Evolutionary conservation across 2,329 filamentous ascomycete species (phyloP).

Genomic region (Xylariaceae sp.): DNA sequence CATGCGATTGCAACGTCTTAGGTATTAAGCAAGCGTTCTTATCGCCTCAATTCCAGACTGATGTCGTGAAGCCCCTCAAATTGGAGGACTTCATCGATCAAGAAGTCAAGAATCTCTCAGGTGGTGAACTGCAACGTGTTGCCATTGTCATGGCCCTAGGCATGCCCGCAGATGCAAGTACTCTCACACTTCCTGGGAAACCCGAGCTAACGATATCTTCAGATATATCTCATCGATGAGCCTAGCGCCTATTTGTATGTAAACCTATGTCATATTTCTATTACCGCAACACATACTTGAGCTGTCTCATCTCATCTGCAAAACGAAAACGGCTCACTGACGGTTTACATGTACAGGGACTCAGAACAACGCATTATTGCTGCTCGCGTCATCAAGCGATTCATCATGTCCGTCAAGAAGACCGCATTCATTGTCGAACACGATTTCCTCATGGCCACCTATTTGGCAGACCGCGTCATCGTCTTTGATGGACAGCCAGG

Average conservation of each 20-base stretch:
- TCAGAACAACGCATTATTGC: constrained; percentile 99
- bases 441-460: constrained; percentile 95
- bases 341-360: constrained; percentile 45
- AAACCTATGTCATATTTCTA: background rate
- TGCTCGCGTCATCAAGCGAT: constrained; percentile 96
- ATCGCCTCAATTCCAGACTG: constrained; percentile 97
- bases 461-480: constrained; percentile 84
- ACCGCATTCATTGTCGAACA: constrained; percentile 99
- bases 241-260: constrained; percentile 74
- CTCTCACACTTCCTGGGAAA: background rate
- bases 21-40: constrained; percentile 91
- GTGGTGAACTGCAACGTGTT: constrained; percentile 98
- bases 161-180: constrained; percentile 70
- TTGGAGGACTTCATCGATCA: constrained; percentile 99
- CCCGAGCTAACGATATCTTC: background rate
- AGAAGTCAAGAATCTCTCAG: constrained; percentile 97
- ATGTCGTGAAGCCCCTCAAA: constrained; percentile 99
- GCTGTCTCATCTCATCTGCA: too few species aligned
- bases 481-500: constrained; percentile 96
- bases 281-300: too few species aligned
- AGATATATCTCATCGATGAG: constrained; percentile 96
- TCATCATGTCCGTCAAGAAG: constrained; percentile 99
- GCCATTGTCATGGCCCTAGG: constrained; percentile 96
- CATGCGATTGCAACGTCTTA: background rate
- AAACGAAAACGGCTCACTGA: background rate